Conservation (phyloP, 805 yeast genomes). For the Candida awuae region DNA sequence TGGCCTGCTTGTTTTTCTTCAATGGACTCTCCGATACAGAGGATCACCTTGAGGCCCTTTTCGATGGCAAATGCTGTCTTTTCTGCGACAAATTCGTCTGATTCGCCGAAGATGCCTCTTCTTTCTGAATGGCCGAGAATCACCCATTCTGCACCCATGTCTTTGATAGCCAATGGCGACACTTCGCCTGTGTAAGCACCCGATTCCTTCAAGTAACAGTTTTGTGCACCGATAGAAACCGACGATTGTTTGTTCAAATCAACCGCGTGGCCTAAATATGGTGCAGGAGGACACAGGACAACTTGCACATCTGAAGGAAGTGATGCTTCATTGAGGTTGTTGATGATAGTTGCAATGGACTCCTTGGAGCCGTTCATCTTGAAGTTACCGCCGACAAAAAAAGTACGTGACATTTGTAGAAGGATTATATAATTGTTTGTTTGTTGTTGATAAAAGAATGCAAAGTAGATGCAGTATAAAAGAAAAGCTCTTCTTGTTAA, state of each 20-base stretch:
- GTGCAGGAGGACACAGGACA: conserved; percentile 93
- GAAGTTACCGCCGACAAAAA: conserved; percentile 99
- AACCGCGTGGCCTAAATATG: conserved; percentile 76
- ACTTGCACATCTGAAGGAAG: conserved; percentile 80
- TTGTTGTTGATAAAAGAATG: neutral
- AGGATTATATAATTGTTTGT: conserved; percentile 1
- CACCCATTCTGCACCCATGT: conserved; percentile 90
- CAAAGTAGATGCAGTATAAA: neutral
- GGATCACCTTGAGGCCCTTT: conserved; percentile 80
- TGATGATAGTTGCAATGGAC: conserved; percentile 77
- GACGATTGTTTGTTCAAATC: conserved; percentile 58
- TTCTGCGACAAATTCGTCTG: conserved; percentile 84
- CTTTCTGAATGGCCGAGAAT: conserved; percentile 98
- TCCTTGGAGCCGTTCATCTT: conserved; percentile 94
- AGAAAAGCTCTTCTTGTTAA: no score
- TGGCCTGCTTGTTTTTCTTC: conserved; percentile 88
- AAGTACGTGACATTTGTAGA: conserved; percentile 36
- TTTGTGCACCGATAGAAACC: conserved; percentile 84
- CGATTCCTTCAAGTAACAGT: conserved; percentile 74
- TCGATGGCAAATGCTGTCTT: conserved; percentile 93
- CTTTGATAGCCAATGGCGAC: conserved; percentile 81
- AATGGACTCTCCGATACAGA: conserved; percentile 95
- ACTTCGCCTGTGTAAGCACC: conserved; percentile 99
- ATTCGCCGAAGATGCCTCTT: conserved; percentile 86
- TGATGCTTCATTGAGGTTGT: conserved; percentile 68